Conservation (phyloP, 1,284 basidiomycete species). For the Sanghuangporus weigelae region DNA sequence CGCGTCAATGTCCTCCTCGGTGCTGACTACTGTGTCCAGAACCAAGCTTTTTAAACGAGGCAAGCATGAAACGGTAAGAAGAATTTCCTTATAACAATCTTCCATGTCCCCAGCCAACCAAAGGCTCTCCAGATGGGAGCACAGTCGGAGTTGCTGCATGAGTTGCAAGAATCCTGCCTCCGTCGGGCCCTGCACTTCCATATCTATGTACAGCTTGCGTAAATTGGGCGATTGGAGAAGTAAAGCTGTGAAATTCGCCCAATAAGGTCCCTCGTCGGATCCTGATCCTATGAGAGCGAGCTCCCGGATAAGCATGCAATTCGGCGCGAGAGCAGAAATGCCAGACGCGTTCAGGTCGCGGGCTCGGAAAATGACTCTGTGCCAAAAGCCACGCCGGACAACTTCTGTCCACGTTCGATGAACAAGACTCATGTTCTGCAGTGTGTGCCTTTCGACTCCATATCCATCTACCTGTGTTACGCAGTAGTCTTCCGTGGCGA, state of each 20-base stretch:
- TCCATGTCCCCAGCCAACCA: background rate
- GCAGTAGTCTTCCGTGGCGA: background rate
- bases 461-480: background rate
- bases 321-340: background rate
- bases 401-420: constrained; percentile 11
- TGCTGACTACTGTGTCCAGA: background rate
- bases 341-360: background rate
- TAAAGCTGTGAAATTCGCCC: background rate
- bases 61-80: background rate
- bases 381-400: constrained; percentile 1
- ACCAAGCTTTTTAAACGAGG: constrained; percentile 3
- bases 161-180: background rate
- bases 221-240: background rate
- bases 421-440: constrained; percentile 7
- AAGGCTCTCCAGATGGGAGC: background rate
- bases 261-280: background rate
- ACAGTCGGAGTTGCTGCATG: background rate
- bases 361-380: background rate
- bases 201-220: background rate
- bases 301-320: background rate
- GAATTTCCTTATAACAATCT: background rate
- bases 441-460: background rate
- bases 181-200: background rate
- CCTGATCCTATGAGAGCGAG: background rate
- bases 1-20: background rate